These are phyloP conservation scores for Ustilago nuda DNA, from an alignment of 1,284 basidiomycete genomes.

Conservation along the genomic window DNA sequence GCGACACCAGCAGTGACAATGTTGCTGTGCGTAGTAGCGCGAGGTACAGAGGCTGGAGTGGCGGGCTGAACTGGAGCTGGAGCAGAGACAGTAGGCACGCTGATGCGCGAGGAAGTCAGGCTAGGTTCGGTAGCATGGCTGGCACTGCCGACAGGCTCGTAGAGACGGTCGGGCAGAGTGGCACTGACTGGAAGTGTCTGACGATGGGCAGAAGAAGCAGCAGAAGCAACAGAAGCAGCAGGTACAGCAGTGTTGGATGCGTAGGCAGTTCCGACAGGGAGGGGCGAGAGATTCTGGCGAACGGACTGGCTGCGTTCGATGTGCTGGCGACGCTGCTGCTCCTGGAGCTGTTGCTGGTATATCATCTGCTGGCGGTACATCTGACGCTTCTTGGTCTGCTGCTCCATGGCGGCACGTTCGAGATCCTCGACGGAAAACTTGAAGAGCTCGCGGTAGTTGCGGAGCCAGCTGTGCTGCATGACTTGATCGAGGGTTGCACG, in stretches of 20 bases:
- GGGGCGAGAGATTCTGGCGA: slow-evolving; percentile 36
- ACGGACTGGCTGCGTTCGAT: slow-evolving; percentile 54
- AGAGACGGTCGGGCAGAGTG: slow-evolving; percentile 47
- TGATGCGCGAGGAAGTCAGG: slow-evolving; percentile 4
- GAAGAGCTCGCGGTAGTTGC: slow-evolving; percentile 68
- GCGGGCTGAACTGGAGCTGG: slow-evolving; percentile 10
- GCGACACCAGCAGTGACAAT: slow-evolving; percentile 9
- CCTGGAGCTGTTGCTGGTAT: slow-evolving; percentile 64
- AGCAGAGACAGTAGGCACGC: slow-evolving; percentile 1
- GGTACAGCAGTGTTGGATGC: slow-evolving; percentile 43
- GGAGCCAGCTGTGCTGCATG: slow-evolving; percentile 68
- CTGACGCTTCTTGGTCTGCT: slow-evolving; percentile 68
- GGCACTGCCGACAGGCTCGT: slow-evolving; percentile 40
- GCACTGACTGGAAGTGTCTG: slow-evolving; percentile 49
- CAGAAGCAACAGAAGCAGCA: slow-evolving; percentile 22
- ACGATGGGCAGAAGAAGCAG: slow-evolving; percentile 25
- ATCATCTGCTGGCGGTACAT: slow-evolving; percentile 68
- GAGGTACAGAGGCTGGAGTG: slow-evolving; percentile 10
- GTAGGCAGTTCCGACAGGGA: slow-evolving; percentile 49
- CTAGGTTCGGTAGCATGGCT: slow-evolving; percentile 14
- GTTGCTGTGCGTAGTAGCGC: slow-evolving; percentile 25
- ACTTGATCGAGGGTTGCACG: slow-evolving; percentile 64
- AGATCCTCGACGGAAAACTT: slow-evolving; percentile 67
- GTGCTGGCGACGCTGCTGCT: slow-evolving; percentile 58
- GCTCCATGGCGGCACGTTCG: slow-evolving; percentile 67